Evolutionary conservation across 768 basidiomycete genomes (phyloP).

Genomic region (Tricholoma sp.): DNA sequence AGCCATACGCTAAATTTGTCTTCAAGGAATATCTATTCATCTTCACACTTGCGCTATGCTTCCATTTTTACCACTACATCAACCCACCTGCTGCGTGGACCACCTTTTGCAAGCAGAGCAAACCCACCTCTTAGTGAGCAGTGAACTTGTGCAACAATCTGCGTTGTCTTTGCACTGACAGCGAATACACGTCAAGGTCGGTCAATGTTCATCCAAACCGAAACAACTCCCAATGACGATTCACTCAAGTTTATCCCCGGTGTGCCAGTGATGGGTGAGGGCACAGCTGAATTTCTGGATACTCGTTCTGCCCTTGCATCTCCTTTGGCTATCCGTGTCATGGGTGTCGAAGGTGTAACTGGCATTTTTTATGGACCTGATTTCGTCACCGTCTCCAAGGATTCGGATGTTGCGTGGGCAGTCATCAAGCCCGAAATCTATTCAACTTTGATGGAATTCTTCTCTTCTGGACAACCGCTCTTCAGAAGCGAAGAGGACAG

Average conservation of each 20-base stretch:
- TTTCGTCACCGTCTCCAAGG: constrained; percentile 95
- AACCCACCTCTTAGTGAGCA: constrained; percentile 32
- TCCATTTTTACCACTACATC: constrained; percentile 20
- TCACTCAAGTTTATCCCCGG: constrained; percentile 99
- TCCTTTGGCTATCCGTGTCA: constrained; percentile 89
- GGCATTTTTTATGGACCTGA: constrained; percentile 95
- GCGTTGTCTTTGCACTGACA: neutral
- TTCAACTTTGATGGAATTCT: constrained; percentile 94
- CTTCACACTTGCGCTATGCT: constrained; percentile 15
- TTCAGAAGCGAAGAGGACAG: constrained; percentile 81
- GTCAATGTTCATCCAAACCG: constrained; percentile 98
- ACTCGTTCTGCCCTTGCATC: constrained; percentile 82
- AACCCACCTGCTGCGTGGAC: constrained; percentile 13
- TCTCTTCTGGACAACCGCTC: constrained; percentile 83
- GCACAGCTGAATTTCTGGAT: constrained; percentile 93
- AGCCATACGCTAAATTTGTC: neutral
- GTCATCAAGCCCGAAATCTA: constrained; percentile 97
- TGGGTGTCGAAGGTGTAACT: constrained; percentile 90
- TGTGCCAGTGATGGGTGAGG: constrained; percentile 77
- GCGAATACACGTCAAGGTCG: constrained; percentile 41
- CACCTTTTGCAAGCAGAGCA: constrained; percentile 10
- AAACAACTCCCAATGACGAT: constrained; percentile 94
- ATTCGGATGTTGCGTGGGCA: constrained; percentile 79
- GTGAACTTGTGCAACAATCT: neutral
- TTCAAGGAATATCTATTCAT: constrained; percentile 3